Evolutionary conservation across 1,139 yeast genomes (phyloP), one percentile per base, ranked within the genome.

Genomic region (Taiozyma sp.): DNA sequence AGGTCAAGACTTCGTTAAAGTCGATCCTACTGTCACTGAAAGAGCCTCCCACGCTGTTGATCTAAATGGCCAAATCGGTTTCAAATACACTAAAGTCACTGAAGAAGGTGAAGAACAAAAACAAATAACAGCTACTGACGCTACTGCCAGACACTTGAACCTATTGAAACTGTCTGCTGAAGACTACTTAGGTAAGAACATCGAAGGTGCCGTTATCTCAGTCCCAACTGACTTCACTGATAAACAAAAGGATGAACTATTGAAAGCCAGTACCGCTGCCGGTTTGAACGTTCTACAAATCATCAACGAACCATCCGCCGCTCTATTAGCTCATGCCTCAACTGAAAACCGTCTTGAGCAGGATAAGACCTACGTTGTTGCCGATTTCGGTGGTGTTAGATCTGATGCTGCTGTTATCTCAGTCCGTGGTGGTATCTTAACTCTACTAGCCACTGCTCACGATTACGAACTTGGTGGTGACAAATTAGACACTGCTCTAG

Each of bases 341-440:
- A 76, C 77, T 53, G 85, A 80, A 51, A 81, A 79, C 62, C 74
- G 76, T 59, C 73, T 82, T 60, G 67, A 69, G 50, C 73, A 82
- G 60, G 97, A 93, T 71, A 88, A 85, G 72, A 74, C 88, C 53
- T 89, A 85, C 62, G 95, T 88, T 50, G 97, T 95, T 61, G 95
- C 96, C 48, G 99, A 93, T 71, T 88, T 93, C 65, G 99, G 99
- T 69, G 98, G 97, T 67, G 80, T 90, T 62, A 83, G 99, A 73
- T 85, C 96, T 42, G 99, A 93, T 68, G 97, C 93, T 56, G 97
- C 99, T 51, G 93, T 95, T 49, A 76, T 93, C 64, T 82, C 97
- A 45, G 88, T 85, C 54, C 85, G 98, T 76, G 96, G 96, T 56
- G 99, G 99, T 63, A 81, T 91, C 57, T 79, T 88, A 72, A 93